Evolutionary conservation across 2,329 filamentous ascomycete species (phyloP), one percentile per base, ranked within the genome.

Genomic region (Didymella segeticola): DNA sequence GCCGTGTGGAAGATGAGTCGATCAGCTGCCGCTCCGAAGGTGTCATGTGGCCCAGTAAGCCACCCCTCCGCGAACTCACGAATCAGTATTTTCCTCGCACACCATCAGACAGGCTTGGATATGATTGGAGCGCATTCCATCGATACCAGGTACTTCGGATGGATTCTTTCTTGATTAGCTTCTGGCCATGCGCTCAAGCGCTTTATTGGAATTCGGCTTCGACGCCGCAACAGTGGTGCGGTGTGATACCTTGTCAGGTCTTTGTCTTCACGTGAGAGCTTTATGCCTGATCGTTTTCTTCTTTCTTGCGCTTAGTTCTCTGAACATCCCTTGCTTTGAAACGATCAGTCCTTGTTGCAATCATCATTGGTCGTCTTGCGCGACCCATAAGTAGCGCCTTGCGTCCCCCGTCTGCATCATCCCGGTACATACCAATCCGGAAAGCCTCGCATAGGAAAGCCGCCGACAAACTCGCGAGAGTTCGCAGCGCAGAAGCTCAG

Each of bases 41-140:
- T 57, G 63, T 74, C 72, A 74, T 69, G 69, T 72, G 72, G 71
- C 62, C 67, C 56, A 61, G 66, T 69, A 69, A 73, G 72, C 72
- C 72, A 74, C 72, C 60, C 63, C 56, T 64, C 62, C 60, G 56
- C 61, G 47, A 63, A 64, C 66, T 60, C 70, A 59, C 71, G 70
- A 73, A 73, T 73, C 71, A 71, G 62, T 64, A 62, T 47, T 59
- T 63, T 70, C 62, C 64, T 70, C 64, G 64, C 70, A 69, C 71
- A 72, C 71, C 70, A 72, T 64, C 65, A 72, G 54, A 42, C 41
- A 59, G 51, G 54, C 56, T 46, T 14, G 38, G 38, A 11, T 37
- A 50, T 68, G 61, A 73, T 74, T 73, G 71, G 71, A 63, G 61
- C 56, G 61, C 64, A 61, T 47, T 41, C 46, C 53, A 12, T 60